phyloP scores from a whole-genome alignment of 192 early-diverging fungal species.

The Dispira parvispora region DNA sequence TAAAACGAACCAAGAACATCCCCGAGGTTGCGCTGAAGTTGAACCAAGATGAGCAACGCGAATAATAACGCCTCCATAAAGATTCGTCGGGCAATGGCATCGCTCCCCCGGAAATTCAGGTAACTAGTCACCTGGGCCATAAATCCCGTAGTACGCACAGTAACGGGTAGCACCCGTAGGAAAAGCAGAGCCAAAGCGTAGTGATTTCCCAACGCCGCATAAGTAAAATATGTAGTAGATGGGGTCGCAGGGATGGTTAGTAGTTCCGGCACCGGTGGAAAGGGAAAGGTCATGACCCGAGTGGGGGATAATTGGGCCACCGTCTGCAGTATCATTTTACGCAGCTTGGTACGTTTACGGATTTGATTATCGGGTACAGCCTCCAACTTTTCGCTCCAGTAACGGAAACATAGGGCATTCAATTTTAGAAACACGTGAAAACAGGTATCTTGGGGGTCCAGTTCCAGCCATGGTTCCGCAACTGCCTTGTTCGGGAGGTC shows the following conservation, averaged over 20 bases:
- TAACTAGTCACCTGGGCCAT: slow-evolving; percentile 6
- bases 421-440: slow-evolving; percentile 5
- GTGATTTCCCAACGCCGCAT: slow-evolving; percentile 5
- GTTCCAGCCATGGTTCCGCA: background rate
- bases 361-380: background rate
- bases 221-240: background rate
- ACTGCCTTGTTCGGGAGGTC: background rate
- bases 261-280: too few relatives aligned
- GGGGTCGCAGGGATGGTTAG: too few relatives aligned
- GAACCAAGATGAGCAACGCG: background rate
- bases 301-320: slow-evolving; percentile 6
- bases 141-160: background rate
- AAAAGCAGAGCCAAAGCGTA: slow-evolving; percentile 4
- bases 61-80: slow-evolving; percentile 6
- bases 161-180: background rate
- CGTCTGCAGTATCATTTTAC: background rate
- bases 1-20: background rate
- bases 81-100: background rate
- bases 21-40: background rate
- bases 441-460: background rate
- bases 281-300: slow-evolving; percentile 6
- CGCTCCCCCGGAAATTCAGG: slow-evolving; percentile 5
- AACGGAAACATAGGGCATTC: background rate
- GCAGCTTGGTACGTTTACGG: background rate
- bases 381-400: background rate